A percentile compares a stretch with the other conserved stretches of the same genome.
Conservation (phyloP, 2,329 filamentous ascomycete species). For the Trichoderma hamatum region DNA sequence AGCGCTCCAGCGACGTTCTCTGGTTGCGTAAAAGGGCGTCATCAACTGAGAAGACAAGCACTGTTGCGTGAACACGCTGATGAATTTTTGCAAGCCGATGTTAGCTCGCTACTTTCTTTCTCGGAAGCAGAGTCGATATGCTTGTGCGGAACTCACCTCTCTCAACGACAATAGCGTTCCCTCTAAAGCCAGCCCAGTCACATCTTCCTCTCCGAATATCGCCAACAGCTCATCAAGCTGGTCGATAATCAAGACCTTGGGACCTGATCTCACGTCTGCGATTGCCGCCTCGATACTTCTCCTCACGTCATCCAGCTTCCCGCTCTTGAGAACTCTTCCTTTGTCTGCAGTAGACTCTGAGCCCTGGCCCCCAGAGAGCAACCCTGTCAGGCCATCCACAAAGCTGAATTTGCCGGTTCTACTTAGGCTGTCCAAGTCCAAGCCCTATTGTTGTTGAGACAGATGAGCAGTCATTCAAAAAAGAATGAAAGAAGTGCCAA, state of each 20-base stretch:
- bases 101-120: background rate
- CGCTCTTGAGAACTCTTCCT: constrained; percentile 36
- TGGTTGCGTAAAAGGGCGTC: constrained; percentile 66
- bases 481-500: background rate
- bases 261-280: constrained; percentile 37
- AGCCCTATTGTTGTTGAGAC: constrained; percentile 53
- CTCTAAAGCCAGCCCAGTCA: constrained; percentile 52
- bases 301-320: constrained; percentile 43
- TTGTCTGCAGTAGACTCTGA: background rate
- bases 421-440: constrained; percentile 67
- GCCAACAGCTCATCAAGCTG: constrained; percentile 68
- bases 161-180: constrained; percentile 62
- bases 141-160: constrained; percentile 54
- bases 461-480: background rate
- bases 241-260: constrained; percentile 65
- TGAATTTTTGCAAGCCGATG: background rate
- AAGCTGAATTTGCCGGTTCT: constrained; percentile 67
- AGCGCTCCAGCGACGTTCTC: constrained; percentile 67
- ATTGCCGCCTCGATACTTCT: constrained; percentile 46
- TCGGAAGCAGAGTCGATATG: too few relatives aligned
- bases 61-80: constrained; percentile 64
- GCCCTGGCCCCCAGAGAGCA: constrained; percentile 47
- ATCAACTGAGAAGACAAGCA: constrained; percentile 74
- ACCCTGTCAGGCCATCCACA: constrained; percentile 70
- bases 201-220: constrained; percentile 49